Evolutionary conservation across 345 rosid genomes (phyloP), one percentile per base, ranked within the genome.

Genomic region (Salix suchowensis): DNA sequence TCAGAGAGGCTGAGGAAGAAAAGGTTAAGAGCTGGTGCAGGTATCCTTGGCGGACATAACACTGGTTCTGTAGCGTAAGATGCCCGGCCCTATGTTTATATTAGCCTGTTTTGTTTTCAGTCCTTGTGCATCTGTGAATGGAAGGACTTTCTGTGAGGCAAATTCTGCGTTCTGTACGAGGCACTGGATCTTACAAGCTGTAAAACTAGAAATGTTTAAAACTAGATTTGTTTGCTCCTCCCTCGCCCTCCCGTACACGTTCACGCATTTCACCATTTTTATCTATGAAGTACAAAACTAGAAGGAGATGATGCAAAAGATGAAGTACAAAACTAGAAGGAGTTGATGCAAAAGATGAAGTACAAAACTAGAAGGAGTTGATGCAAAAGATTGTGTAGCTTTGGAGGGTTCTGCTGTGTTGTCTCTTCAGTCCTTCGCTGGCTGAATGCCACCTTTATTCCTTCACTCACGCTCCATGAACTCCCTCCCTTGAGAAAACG

Each of bases 1-100:
- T 86, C 89, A 30, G 91, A 88, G 85, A 84, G 91, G 73, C 74
- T 88, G 78, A 67, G 85, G 77, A 79, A 52, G 77, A 73, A 82
- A 68, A 67, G 85, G 42, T 44, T 82, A 21, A 67, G 71, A 55
- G 30, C 78, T 18, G 67, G 67, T 26, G 60, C 50, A 12, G 60
- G 76, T 44, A 21, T 61, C 66, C 71, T n/a, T n/a, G 10, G 74
- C 3, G 75, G 46, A 32, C 73, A 1, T 40, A 42, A 36, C 19
- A 34, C 50, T 16, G 62, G 72, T 32, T 58, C 64, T 24, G 2
- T 68, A 14, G 77, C 64, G 2, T 81, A 34, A 73, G 67, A 73
- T 23, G 60, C n/a, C 26, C 4, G 24, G 48, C 15, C 26, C n/a
- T 30, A 30, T 30, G 0, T 3, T 2, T 72, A 28, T 18, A 39